Base-by-base conservation (phyloP, 2,329 filamentous ascomycete species). In the Elsinoe batatas region DNA sequence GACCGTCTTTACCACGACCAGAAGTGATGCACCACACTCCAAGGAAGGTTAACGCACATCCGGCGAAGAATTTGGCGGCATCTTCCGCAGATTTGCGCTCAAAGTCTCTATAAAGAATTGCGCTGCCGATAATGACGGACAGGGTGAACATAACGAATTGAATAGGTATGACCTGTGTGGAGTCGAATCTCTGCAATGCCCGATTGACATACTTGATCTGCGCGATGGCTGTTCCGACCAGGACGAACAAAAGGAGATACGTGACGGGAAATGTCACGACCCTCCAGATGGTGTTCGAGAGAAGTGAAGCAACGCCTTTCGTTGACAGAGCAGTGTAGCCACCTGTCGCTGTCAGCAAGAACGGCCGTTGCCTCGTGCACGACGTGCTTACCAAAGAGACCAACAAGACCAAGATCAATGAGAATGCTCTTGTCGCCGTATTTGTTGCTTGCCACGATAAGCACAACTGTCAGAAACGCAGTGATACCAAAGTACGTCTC, bases 11-110 rank as follows among this genome's bases (percentile, higher is more conserved):
- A 12, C 70, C 74, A 62, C 91, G 79, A 54, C 89, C 90, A 64
- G 87, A 95, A 1, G 93, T 97, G 65, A 98, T 96, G 62, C 96
- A 80, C 71, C 93, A 97, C n/a, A 98, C 93, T 8, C 93, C 93
- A 58, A 91, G 83, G 69, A 98, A 98, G 0, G 93, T 98, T 61
- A 98, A 72, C 3, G 88, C 76, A 70, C 93, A 98, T 36, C 93
- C 93, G 18, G 88, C 88, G 11, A 95, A 74, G 65, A 98, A 98
- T 64, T 95, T 95, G 56, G 76, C 74, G 2, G 88, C 87, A 64
- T 88, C 87, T 47, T 83, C 78, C 30, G 78, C 72, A 0, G 83
- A 87, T 6, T 88, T 87, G 40, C 86, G 84, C 69, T 97, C 88
- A 65, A 98, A 98, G 69, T 98, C 93, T 50, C 91, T 84, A 68